These are phyloP conservation scores for Baudoinia panamericana DNA, from an alignment of 495 filamentous ascomycete genomes.

Conservation along the genomic window DNA sequence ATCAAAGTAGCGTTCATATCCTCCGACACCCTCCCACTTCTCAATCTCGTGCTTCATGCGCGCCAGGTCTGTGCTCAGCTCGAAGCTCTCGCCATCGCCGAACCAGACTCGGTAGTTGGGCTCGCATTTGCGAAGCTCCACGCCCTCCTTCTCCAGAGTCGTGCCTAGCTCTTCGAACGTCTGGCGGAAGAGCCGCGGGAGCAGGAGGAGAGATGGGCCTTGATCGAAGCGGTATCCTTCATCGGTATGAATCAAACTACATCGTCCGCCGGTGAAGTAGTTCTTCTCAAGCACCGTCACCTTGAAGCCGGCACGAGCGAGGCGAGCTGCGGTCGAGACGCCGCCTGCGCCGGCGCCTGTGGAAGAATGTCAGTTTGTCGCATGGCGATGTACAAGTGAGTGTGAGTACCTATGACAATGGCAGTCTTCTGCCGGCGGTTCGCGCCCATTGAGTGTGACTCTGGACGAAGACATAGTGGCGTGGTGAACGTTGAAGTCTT, in stretches of 20 bases:
- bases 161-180: slow-evolving; percentile 52
- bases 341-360: slow-evolving; percentile 56
- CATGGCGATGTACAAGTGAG: neutral
- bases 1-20: slow-evolving; percentile 46
- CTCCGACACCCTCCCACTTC: slow-evolving; percentile 49
- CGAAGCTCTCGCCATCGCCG: slow-evolving; percentile 44
- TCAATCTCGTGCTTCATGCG: slow-evolving; percentile 56
- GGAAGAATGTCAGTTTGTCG: slow-evolving; percentile 2
- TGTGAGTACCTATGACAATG: slow-evolving; percentile 23
- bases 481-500: neutral
- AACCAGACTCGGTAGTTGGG: slow-evolving; percentile 62
- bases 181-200: slow-evolving; percentile 51
- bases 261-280: slow-evolving; percentile 50
- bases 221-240: slow-evolving; percentile 57
- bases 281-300: slow-evolving; percentile 62
- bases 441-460: slow-evolving; percentile 7
- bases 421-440: slow-evolving; percentile 20
- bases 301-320: slow-evolving; percentile 49
- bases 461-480: slow-evolving; percentile 1
- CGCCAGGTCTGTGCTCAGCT: slow-evolving; percentile 45
- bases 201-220: slow-evolving; percentile 55
- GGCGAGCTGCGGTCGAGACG: slow-evolving; percentile 50
- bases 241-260: slow-evolving; percentile 40
- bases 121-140: slow-evolving; percentile 51
- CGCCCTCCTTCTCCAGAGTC: slow-evolving; percentile 42